Percentiles rank a stretch among this genome's conserved stretches.
Conservation (phyloP, 1,139 yeast species). For the Magnusiomyces clavatus region DNA sequence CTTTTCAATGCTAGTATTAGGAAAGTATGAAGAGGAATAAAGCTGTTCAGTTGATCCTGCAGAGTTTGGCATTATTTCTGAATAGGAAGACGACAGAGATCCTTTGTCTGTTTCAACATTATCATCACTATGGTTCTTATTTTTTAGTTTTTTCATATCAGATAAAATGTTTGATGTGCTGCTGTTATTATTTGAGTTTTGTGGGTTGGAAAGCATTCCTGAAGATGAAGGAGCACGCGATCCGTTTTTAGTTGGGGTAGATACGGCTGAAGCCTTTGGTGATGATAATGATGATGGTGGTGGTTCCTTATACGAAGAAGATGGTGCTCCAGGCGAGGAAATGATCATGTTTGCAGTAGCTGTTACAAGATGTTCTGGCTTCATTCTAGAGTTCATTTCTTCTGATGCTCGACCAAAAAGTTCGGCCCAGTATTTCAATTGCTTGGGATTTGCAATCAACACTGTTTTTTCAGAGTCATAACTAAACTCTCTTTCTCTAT, state of each 20-base stretch:
- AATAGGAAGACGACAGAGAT: too few species aligned
- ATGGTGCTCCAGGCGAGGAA: too few species aligned
- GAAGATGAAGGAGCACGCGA: neutral
- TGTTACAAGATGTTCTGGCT: neutral
- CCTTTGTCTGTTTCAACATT: too few species aligned
- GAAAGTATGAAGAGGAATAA: too few species aligned
- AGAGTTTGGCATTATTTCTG: too few species aligned
- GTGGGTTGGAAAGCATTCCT: neutral
- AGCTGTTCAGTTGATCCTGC: too few species aligned
- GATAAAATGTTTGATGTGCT: too few species aligned
- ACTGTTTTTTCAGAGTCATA: constrained; percentile 34
- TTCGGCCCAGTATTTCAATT: constrained; percentile 83
- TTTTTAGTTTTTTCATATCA: too few species aligned
- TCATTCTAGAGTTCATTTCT: constrained; percentile 52
- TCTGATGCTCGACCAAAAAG: constrained; percentile 68
- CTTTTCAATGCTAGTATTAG: too few species aligned
- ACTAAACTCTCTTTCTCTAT: constrained; percentile 11
- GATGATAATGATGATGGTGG: neutral
- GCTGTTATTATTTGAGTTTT: neutral
- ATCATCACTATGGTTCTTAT: too few species aligned
- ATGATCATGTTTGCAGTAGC: neutral
- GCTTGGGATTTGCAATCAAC: constrained; percentile 60
- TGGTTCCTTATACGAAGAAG: neutral
- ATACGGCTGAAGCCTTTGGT: neutral
- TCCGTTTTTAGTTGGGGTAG: neutral